Evolutionary conservation across 2,329 filamentous ascomycete species (phyloP).

Genomic region (Aspergillus versicolor): DNA sequence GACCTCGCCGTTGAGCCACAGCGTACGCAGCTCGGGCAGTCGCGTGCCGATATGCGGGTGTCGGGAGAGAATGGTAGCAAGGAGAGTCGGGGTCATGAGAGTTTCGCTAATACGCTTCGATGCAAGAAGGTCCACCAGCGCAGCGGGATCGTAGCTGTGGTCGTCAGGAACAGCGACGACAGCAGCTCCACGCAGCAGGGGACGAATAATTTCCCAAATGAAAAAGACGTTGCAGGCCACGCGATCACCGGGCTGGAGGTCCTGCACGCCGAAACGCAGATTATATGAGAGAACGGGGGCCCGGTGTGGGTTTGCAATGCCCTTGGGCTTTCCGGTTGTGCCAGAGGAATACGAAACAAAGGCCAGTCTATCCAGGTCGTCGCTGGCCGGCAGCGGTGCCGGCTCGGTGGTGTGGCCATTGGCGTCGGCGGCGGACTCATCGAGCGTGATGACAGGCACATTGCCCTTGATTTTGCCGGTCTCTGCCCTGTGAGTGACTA

Average conservation of each 20-base stretch:
- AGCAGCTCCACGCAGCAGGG: conserved; percentile 72
- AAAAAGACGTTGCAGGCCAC: conserved; percentile 90
- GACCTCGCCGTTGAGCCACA: conserved; percentile 83
- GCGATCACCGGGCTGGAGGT: conserved; percentile 69
- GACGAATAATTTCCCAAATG: conserved; percentile 79
- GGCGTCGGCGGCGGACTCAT: conserved; percentile 42
- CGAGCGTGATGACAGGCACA: conserved; percentile 63
- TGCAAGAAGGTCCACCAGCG: conserved; percentile 69
- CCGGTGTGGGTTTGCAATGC: conserved; percentile 75
- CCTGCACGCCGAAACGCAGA: conserved; percentile 67
- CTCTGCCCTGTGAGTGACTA: conserved; percentile 67
- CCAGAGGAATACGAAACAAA: conserved; percentile 82
- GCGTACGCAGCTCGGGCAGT: conserved; percentile 64
- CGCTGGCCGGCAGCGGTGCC: conserved; percentile 57
- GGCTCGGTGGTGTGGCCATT: conserved; percentile 46
- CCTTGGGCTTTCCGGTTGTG: conserved; percentile 76
- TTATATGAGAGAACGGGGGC: conserved; percentile 74
- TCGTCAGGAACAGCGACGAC: conserved; percentile 74
- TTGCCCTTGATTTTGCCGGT: conserved; percentile 63
- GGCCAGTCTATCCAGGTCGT: conserved; percentile 70
- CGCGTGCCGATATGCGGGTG: conserved; percentile 64
- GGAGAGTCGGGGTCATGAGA: conserved; percentile 77
- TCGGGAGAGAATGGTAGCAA: conserved; percentile 70
- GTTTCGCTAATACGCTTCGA: conserved; percentile 71
- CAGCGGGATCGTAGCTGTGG: conserved; percentile 72